Evolutionary conservation across 495 filamentous ascomycete species (phyloP).

Genomic region (Hypoxylon lienhwacheense): DNA sequence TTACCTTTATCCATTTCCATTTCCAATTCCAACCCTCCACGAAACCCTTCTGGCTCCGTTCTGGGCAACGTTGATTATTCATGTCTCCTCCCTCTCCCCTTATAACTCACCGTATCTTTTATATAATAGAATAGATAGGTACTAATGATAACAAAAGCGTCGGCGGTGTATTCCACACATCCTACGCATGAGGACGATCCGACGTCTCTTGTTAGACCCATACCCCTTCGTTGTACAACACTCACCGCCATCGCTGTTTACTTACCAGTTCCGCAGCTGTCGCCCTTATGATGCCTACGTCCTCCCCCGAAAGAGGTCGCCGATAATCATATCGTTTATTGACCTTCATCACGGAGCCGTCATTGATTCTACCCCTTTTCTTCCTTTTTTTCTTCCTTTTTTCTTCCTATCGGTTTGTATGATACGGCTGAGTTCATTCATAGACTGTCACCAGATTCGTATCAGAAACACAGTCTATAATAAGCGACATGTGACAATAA

Average conservation of each 20-base stretch:
- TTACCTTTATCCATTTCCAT: too few relatives aligned
- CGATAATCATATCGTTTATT: neutral
- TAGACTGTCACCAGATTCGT: too few relatives aligned
- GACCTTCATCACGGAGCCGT: neutral
- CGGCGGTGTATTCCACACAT: slow-evolving; percentile 8
- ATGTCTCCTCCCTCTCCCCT: neutral
- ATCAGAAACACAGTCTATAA: too few relatives aligned
- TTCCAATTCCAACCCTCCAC: too few relatives aligned
- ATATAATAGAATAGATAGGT: neutral
- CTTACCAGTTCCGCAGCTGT: neutral
- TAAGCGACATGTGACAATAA: too few relatives aligned
- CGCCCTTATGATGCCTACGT: neutral
- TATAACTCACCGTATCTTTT: neutral
- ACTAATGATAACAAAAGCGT: neutral
- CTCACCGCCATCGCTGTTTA: slow-evolving; percentile 14
- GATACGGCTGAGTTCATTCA: too few relatives aligned
- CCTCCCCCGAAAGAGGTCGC: neutral
- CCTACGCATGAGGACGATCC: slow-evolving; percentile 28
- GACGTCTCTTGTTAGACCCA: slow-evolving; percentile 18
- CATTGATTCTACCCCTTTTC: too few relatives aligned
- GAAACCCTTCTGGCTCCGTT: neutral
- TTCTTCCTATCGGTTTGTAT: too few relatives aligned
- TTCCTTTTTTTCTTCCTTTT: too few relatives aligned
- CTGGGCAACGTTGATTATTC: neutral
- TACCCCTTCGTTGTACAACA: neutral